Conservation (phyloP, 2,329 filamentous ascomycete genomes). For the Camptophora hylomeconis region DNA sequence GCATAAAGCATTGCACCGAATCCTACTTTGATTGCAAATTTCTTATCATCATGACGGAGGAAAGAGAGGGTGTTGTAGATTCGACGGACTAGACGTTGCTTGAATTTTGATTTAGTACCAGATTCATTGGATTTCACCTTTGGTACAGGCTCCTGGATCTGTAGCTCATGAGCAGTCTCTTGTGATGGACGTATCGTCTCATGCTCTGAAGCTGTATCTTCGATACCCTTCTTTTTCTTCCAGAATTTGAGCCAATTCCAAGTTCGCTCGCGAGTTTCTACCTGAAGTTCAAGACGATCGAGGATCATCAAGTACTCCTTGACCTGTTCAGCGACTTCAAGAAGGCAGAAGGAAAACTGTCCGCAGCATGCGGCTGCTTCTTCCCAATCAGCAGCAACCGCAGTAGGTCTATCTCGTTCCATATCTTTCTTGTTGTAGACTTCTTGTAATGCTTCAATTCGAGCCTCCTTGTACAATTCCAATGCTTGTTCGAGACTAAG, state of each 20-base stretch:
- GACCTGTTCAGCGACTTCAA: conserved; percentile 85
- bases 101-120: conserved; percentile 6
- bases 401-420: conserved; percentile 53
- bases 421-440: conserved; percentile 72
- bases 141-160: not conserved
- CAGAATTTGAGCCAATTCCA: conserved; percentile 88
- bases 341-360: conserved; percentile 84
- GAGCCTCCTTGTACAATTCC: conserved; percentile 61
- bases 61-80: conserved; percentile 43
- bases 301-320: conserved; percentile 69
- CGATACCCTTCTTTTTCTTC: conserved; percentile 26
- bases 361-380: conserved; percentile 96
- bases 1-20: conserved; percentile 81
- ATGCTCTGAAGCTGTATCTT: conserved; percentile 1
- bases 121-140: conserved; percentile 3
- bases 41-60: conserved; percentile 51
- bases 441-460: conserved; percentile 60
- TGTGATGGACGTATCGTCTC: too few relatives aligned
- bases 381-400: conserved; percentile 83
- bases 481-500: conserved; percentile 71
- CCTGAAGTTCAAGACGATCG: conserved; percentile 64
- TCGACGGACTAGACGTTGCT: conserved; percentile 18
- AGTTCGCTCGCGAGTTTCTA: conserved; percentile 50
- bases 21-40: conserved; percentile 86
- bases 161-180: too few relatives aligned